A percentile compares a stretch with the other conserved stretches of the same genome.
Conservation (phyloP, 306 rosid species). For the Castanospermum australe region DNA sequence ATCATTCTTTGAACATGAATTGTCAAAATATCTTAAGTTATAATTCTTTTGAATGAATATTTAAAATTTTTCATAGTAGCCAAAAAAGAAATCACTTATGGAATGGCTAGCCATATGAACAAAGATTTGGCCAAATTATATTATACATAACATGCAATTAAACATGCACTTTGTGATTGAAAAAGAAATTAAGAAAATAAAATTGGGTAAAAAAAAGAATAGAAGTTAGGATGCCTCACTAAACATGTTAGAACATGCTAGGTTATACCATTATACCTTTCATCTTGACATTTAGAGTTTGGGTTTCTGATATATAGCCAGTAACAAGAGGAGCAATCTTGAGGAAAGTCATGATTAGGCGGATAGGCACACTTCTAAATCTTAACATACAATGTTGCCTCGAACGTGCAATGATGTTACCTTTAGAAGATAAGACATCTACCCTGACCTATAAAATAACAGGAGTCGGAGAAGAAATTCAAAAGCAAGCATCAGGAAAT, state of each 20-base stretch:
- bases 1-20: too few species aligned
- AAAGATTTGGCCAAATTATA: background rate
- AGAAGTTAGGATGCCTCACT: constrained; percentile 17
- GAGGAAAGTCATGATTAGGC: constrained; percentile 57
- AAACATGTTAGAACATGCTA: constrained; percentile 22
- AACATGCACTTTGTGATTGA: constrained; percentile 21
- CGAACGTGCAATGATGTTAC: constrained; percentile 65
- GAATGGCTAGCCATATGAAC: background rate
- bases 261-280: constrained; percentile 44
- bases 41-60: too few species aligned
- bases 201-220: background rate
- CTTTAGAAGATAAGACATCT: constrained; percentile 59
- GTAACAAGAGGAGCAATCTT: constrained; percentile 73
- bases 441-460: constrained; percentile 60
- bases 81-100: background rate
- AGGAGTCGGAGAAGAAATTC: constrained; percentile 20
- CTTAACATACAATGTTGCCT: constrained; percentile 79
- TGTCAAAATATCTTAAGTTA: too few species aligned
- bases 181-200: constrained; percentile 15
- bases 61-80: background rate
- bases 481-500: background rate
- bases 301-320: constrained; percentile 77
- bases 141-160: constrained; percentile 16
- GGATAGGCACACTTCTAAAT: constrained; percentile 81
- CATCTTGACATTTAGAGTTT: constrained; percentile 63